phyloP scores from a whole-genome alignment of 345 rosid species.

The Rhizophora apiculata region DNA sequence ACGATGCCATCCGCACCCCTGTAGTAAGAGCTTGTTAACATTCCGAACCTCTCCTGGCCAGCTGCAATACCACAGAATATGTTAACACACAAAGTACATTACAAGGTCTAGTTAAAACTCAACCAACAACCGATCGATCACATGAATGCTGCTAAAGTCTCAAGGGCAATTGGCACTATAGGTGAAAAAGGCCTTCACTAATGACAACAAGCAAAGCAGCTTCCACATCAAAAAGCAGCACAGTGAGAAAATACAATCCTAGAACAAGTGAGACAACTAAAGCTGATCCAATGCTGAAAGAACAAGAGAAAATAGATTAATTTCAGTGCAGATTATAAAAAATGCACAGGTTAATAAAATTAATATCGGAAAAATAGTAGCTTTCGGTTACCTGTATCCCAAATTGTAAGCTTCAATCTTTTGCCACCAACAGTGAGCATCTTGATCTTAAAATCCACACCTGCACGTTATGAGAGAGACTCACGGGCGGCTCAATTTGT shows the following conservation, averaged over 20 bases:
- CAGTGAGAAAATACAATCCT: too few species aligned
- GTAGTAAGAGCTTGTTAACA: constrained; percentile 76
- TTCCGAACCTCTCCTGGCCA: constrained; percentile 95
- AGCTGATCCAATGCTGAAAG: background rate
- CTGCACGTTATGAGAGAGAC: constrained; percentile 34
- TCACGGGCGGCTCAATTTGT: background rate
- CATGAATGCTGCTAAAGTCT: too few species aligned
- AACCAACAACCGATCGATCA: background rate
- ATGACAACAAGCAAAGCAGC: too few species aligned
- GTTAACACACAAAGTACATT: constrained; percentile 1
- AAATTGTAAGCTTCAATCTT: constrained; percentile 79
- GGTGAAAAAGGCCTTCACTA: too few species aligned
- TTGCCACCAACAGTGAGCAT: constrained; percentile 62
- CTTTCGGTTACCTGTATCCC: constrained; percentile 79
- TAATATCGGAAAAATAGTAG: background rate
- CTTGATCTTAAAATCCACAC: constrained; percentile 96
- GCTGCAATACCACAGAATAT: constrained; percentile 47
- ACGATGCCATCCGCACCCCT: constrained; percentile 95
- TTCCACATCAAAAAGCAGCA: too few species aligned
- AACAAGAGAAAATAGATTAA: background rate
- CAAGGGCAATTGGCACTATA: background rate
- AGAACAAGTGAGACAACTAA: background rate
- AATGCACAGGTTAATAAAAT: background rate
- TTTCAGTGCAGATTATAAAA: background rate
- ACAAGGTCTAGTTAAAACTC: background rate